Base-by-base conservation (phyloP, 352 stramenopile genomes). In the Aphanomyces astaci region DNA sequence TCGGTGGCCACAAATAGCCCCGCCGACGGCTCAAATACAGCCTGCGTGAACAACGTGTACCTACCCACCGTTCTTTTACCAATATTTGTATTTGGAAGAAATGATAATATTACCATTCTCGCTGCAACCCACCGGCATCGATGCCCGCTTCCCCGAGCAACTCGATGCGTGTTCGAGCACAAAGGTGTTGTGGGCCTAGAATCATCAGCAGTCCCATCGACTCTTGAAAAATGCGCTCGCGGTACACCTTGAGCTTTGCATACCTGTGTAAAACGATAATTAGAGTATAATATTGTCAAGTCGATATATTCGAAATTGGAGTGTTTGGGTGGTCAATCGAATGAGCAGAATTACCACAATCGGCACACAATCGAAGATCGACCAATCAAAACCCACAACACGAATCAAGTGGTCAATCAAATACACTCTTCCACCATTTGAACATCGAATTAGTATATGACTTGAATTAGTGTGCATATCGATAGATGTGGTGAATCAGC, bases 81-180 rank as follows among this genome's bases (percentile, higher is more conserved):
- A 9, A 53, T 24, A 53, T 7, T 27, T 53, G 45, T n/a, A 4
- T 9, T 53, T n/a, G 22, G 4, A 24, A 10, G 22, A 25, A 53
- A 9, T 24, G 13, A 19, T 33, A 25, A 36, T 25, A 39, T n/a
- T 89, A 94, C 85, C 85, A 94, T 67, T 94, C 85, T 13, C 85
- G 81, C 71, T 92, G 81, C n/a, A 94, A 59, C 1, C 85, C 85
- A 19, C 85, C 85, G 22, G 85, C 85, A 64, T 94, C 85, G 64
- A 94, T 88, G 19, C 83, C 85, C 27, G 85, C 70, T 71, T 94
- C 85, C 1, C 83, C 86, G 4, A 95, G 72, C 64, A 97, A 95
- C 72, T 96, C 86, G 67, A 96, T 92, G 3, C 86, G 81, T 0
- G 95, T 70, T 32, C 84, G 87, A 62, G 87, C 88, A 45, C 88